phyloP scores from a whole-genome alignment of 2,329 filamentous ascomycete species.

The Colletotrichum caudatum region DNA sequence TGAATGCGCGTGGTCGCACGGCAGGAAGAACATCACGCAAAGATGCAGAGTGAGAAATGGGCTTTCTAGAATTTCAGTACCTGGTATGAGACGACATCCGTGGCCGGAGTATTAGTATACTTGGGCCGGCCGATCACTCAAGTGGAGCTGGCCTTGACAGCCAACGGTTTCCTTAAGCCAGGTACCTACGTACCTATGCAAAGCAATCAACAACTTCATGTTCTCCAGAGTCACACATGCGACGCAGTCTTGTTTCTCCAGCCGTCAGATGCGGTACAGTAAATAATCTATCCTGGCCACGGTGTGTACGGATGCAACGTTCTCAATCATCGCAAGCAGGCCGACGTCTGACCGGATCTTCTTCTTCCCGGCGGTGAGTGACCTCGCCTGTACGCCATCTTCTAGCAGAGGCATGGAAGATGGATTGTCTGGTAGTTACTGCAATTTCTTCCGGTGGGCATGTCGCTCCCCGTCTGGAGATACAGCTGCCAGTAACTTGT shows the following conservation, averaged over 20 bases:
- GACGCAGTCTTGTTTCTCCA: neutral
- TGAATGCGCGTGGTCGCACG: neutral
- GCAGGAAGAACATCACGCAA: conserved; percentile 1
- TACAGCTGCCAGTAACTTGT: conserved; percentile 63
- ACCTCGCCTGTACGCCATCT: neutral
- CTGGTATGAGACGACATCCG: neutral
- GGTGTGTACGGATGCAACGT: conserved; percentile 32
- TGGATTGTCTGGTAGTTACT: conserved; percentile 68
- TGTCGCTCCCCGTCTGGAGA: conserved; percentile 64
- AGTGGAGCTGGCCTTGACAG: conserved; percentile 1
- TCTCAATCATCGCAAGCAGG: neutral
- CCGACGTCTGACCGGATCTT: neutral
- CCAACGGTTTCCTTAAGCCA: conserved; percentile 18
- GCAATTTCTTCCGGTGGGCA: conserved; percentile 61
- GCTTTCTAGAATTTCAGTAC: neutral
- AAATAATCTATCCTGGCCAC: neutral
- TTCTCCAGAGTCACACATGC: conserved; percentile 13
- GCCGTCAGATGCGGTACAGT: neutral
- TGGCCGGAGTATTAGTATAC: neutral
- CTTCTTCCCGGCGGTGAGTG: neutral
- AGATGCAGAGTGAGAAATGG: neutral
- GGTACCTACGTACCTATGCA: neutral
- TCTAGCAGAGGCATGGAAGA: conserved; percentile 62
- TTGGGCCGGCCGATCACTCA: conserved; percentile 3
- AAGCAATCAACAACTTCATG: conserved; percentile 9